These are phyloP conservation scores for Eucalyptus erythrocorys DNA, from an alignment of 345 rosid genomes.

Conservation along the genomic window DNA sequence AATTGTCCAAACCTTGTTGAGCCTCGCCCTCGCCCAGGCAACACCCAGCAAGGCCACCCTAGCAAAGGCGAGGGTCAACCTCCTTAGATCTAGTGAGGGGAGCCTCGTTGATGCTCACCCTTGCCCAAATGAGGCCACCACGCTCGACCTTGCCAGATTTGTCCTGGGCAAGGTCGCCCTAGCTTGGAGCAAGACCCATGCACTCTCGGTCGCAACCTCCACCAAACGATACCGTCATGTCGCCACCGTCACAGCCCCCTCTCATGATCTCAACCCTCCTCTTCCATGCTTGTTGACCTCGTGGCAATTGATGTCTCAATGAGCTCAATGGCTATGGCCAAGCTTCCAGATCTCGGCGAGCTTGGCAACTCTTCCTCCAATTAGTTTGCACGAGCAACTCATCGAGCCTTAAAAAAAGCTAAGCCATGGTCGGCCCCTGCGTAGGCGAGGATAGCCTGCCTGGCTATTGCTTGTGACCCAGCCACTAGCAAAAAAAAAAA, in stretches of 20 bases:
- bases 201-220: neutral
- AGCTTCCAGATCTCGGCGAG: neutral
- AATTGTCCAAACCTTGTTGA: too few relatives aligned
- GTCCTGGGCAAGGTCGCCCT: neutral
- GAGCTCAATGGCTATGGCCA: neutral
- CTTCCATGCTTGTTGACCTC: neutral
- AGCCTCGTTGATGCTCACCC: too few relatives aligned
- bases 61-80: accelerated
- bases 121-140: accelerated
- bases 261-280: neutral
- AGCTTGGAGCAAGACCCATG: neutral
- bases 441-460: neutral
- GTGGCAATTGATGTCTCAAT: neutral
- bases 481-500: neutral
- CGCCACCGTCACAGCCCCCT: accelerated
- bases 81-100: too few relatives aligned
- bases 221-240: neutral
- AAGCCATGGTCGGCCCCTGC: neutral
- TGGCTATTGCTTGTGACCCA: neutral
- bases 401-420: neutral
- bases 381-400: neutral
- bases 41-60: accelerated
- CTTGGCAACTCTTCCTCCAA: neutral
- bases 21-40: neutral
- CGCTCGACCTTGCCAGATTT: accelerated